These are phyloP conservation scores for Lachnellula arida DNA, from an alignment of 2,329 filamentous ascomycete species.

Conservation along the genomic window DNA sequence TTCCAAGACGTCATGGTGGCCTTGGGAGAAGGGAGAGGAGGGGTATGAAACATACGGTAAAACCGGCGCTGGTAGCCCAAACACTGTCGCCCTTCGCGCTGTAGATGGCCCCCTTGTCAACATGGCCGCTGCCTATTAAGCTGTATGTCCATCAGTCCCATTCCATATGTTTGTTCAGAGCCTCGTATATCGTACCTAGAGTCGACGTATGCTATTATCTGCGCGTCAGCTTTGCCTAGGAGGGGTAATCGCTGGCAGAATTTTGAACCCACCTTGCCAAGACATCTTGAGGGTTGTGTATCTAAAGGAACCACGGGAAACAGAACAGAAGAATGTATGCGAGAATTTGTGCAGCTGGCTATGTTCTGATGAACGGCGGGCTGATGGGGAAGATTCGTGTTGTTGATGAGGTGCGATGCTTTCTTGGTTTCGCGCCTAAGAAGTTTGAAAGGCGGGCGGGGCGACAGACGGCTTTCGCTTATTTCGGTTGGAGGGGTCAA, in stretches of 20 bases:
- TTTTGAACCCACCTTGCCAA: constrained; percentile 61
- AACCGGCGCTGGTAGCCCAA: constrained; percentile 68
- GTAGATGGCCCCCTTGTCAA: constrained; percentile 83
- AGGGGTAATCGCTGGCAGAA: constrained; percentile 23
- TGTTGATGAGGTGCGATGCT: background rate
- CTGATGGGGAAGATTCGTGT: constrained; percentile 10
- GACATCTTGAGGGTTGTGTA: constrained; percentile 50
- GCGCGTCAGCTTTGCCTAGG: constrained; percentile 22
- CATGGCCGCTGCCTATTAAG: constrained; percentile 71
- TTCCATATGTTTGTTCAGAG: background rate
- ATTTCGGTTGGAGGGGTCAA: background rate
- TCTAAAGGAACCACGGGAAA: constrained; percentile 8
- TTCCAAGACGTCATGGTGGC: too few species aligned
- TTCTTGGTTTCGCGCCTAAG: background rate
- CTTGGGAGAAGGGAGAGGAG: background rate
- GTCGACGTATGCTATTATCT: constrained; percentile 53
- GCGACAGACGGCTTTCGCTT: background rate
- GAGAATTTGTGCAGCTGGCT: constrained; percentile 2
- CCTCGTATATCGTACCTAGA: constrained; percentile 45
- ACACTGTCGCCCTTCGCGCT: constrained; percentile 73
- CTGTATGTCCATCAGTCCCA: constrained; percentile 42
- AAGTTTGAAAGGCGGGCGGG: background rate
- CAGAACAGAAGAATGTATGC: background rate
- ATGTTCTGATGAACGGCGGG: constrained; percentile 6
- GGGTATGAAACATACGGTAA: constrained; percentile 39